Evolutionary conservation across 2,329 filamentous ascomycete genomes (phyloP).

Genomic region (Aphanocladium album): DNA sequence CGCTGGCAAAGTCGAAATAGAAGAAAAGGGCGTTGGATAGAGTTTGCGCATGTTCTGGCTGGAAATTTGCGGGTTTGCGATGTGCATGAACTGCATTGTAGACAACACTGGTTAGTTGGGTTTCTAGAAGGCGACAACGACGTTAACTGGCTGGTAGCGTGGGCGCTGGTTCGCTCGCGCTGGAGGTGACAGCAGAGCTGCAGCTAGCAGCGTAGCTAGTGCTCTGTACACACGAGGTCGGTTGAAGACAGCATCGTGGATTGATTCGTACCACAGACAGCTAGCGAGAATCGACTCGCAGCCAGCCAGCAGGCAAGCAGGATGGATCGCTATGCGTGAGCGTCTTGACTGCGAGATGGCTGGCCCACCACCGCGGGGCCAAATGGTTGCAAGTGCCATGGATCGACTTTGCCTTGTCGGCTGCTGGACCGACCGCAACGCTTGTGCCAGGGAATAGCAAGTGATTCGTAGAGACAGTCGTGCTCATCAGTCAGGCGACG

Average conservation of each 20-base stretch:
- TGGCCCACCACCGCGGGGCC: background rate
- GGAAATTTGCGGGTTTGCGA: background rate
- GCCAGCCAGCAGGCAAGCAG: background rate
- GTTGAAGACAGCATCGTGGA: background rate
- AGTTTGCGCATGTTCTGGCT: background rate
- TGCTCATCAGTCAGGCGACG: constrained; percentile 8
- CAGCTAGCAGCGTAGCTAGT: background rate
- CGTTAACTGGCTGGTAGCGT: background rate
- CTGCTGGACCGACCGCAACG: constrained; percentile 12
- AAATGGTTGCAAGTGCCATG: background rate
- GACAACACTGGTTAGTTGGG: background rate
- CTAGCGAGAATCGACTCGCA: background rate
- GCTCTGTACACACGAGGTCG: background rate
- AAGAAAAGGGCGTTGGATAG: background rate
- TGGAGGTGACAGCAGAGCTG: background rate
- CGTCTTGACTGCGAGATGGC: constrained; percentile 2
- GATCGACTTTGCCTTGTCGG: constrained; percentile 11
- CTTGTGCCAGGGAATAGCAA: background rate
- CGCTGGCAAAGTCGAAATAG: background rate
- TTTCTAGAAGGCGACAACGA: background rate
- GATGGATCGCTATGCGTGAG: background rate
- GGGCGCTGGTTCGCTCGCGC: background rate
- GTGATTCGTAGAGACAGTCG: background rate
- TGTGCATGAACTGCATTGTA: background rate
- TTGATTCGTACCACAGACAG: background rate